phyloP scores from a whole-genome alignment of 140 eudicot species.

The Stevia rebaudiana region DNA sequence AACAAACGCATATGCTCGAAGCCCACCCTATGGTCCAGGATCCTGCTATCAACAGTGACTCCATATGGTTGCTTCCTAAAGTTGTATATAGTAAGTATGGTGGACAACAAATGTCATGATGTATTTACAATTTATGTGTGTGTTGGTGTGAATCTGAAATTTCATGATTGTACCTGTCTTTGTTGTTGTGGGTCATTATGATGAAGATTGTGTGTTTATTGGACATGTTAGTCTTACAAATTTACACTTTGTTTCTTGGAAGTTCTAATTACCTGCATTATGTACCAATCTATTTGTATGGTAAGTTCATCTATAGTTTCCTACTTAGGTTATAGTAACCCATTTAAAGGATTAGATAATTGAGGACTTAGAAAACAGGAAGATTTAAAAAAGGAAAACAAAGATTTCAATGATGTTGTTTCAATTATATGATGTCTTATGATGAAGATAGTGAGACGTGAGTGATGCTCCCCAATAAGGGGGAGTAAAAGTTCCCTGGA shows the following conservation, averaged over 20 bases:
- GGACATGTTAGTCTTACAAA: neutral
- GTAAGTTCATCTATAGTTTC: neutral
- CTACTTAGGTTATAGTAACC: no score
- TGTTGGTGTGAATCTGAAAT: conserved; percentile 14
- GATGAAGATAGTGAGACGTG: no score
- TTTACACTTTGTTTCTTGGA: neutral
- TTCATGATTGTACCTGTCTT: neutral
- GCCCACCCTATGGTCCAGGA: conserved; percentile 75
- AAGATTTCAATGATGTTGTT: no score
- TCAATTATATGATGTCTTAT: no score
- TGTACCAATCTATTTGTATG: neutral
- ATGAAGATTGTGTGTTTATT: conserved; percentile 3
- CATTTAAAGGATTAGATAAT: no score
- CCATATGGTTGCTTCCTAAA: neutral
- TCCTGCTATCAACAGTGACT: conserved; percentile 77
- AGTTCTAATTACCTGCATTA: neutral
- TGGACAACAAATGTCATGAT: conserved; percentile 6
- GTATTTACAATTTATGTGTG: conserved; percentile 10
- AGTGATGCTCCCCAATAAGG: no score
- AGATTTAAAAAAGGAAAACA: no score
- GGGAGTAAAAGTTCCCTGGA: no score
- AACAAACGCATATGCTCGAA: conserved; percentile 63
- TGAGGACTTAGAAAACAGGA: no score
- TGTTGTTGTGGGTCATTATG: conserved; percentile 21
- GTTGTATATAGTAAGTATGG: conserved; percentile 19